Percentiles rank a stretch among this genome's conserved stretches.
Evolutionary conservation across 106 monocot genomes (phyloP).

Genomic region (Acorus calamus): DNA sequence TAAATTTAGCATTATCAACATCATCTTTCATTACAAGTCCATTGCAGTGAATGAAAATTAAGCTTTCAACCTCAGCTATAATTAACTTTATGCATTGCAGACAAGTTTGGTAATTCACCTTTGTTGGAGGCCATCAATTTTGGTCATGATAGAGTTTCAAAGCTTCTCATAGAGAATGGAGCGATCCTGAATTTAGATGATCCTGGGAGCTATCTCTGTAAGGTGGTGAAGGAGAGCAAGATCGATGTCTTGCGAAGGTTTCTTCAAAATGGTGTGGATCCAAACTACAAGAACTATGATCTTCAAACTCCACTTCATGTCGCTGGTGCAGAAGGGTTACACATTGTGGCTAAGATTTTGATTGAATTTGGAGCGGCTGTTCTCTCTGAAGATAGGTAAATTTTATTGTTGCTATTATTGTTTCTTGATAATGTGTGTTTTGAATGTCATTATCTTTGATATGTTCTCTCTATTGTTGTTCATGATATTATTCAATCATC

Average conservation of each 20-base stretch:
- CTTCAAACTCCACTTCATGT: constrained; percentile 63
- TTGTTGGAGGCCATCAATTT: constrained; percentile 52
- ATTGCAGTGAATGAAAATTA: too few relatives aligned
- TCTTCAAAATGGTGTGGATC: constrained; percentile 49
- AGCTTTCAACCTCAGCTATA: too few relatives aligned
- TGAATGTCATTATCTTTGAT: too few relatives aligned
- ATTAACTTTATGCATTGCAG: constrained; percentile 19
- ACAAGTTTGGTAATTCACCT: constrained; percentile 62
- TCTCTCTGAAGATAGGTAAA: constrained; percentile 45
- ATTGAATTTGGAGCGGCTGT: constrained; percentile 58
- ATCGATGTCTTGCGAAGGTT: constrained; percentile 36
- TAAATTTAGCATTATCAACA: too few relatives aligned
- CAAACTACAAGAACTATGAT: constrained; percentile 67
- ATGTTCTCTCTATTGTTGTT: too few relatives aligned
- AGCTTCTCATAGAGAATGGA: constrained; percentile 32
- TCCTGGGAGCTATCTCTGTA: constrained; percentile 58
- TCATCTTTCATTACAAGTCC: too few relatives aligned
- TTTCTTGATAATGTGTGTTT: too few relatives aligned
- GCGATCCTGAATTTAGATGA: constrained; percentile 47
- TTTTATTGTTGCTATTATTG: too few relatives aligned
- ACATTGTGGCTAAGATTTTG: constrained; percentile 36
- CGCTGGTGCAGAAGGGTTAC: constrained; percentile 66
- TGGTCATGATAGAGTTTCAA: constrained; percentile 53
- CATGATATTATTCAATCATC: neutral
- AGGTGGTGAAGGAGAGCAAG: constrained; percentile 36